Percentiles rank a stretch among this genome's conserved stretches.
Conservation (phyloP, 2,329 filamentous ascomycete genomes). For the Diaporthe eres region DNA sequence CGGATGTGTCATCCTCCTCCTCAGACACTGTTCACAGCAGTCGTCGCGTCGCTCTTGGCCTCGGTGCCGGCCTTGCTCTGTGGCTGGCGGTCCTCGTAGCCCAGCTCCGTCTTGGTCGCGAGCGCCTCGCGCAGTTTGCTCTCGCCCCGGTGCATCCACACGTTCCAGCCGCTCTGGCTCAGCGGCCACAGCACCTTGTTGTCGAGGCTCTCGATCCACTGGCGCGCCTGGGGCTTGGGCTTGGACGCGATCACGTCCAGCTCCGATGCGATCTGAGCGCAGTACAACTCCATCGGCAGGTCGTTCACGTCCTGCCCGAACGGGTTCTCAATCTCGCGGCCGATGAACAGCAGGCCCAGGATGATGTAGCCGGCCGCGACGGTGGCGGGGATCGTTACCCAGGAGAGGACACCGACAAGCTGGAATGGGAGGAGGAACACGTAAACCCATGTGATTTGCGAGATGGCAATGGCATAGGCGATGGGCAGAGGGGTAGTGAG, state of each 20-base stretch:
- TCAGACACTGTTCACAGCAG: conserved; percentile 40
- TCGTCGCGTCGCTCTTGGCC: conserved; percentile 40
- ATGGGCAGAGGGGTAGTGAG: conserved; percentile 80
- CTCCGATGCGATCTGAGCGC: conserved; percentile 74
- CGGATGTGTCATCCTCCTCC: background rate
- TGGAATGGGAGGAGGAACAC: conserved; percentile 81
- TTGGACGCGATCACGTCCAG: conserved; percentile 74
- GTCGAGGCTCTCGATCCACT: conserved; percentile 61
- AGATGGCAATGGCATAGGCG: conserved; percentile 82
- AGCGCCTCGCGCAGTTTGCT: conserved; percentile 60
- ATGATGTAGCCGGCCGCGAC: conserved; percentile 80
- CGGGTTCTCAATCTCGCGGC: conserved; percentile 78
- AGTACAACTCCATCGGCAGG: conserved; percentile 75
- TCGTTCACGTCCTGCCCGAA: conserved; percentile 80
- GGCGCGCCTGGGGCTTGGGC: conserved; percentile 62
- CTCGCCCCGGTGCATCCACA: conserved; percentile 63
- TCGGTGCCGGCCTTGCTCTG: conserved; percentile 29
- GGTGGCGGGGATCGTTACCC: conserved; percentile 79
- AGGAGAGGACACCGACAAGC: conserved; percentile 70
- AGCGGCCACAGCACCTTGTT: conserved; percentile 59
- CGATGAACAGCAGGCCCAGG: conserved; percentile 76
- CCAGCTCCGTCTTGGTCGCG: conserved; percentile 53
- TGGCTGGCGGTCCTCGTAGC: conserved; percentile 49
- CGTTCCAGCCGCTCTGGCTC: conserved; percentile 60
- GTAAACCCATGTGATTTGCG: conserved; percentile 84